These are phyloP conservation scores for Coemansia sp. DNA, from an alignment of 192 early-diverging fungal genomes.

Conservation along the genomic window DNA sequence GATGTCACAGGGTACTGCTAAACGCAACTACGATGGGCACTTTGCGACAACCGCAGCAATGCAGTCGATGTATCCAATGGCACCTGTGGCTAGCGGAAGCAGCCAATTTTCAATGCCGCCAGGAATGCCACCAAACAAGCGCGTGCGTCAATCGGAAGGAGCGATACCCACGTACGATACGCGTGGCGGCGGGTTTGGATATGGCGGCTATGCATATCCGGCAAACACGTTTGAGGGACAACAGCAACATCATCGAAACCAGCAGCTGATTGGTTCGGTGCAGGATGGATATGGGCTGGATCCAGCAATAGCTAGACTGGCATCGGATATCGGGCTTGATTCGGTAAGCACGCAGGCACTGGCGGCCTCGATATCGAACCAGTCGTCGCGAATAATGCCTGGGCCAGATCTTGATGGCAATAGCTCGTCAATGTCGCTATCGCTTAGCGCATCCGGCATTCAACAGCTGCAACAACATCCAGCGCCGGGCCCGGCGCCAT, in stretches of 20 bases:
- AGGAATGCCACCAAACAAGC: conserved; percentile 19
- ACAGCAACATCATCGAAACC: not conserved
- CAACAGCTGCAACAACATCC: conserved; percentile 14
- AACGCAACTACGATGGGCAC: conserved; percentile 8
- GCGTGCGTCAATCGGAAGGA: conserved; percentile 20
- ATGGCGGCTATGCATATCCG: conserved; percentile 1
- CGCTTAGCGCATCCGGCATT: not conserved
- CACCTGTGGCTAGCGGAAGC: not conserved
- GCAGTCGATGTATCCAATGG: not conserved
- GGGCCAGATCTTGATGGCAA: not conserved
- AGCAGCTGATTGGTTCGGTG: conserved; percentile 1
- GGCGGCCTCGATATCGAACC: conserved; percentile 32
- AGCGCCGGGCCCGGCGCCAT: not conserved
- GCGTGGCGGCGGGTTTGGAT: conserved; percentile 1
- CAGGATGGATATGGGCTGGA: conserved; percentile 15
- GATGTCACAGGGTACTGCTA: not conserved
- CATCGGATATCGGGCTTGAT: conserved; percentile 44
- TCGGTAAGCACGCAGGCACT: conserved; percentile 30
- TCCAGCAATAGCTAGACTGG: conserved; percentile 27
- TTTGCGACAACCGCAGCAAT: not conserved
- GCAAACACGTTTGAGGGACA: conserved; percentile 14
- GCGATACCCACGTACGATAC: not conserved
- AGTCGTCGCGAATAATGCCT: conserved; percentile 13
- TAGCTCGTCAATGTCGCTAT: not conserved
- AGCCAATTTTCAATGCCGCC: not conserved